These are phyloP conservation scores for Avicennia marina DNA, from an alignment of 257 asterid genomes.

Conservation along the genomic window DNA sequence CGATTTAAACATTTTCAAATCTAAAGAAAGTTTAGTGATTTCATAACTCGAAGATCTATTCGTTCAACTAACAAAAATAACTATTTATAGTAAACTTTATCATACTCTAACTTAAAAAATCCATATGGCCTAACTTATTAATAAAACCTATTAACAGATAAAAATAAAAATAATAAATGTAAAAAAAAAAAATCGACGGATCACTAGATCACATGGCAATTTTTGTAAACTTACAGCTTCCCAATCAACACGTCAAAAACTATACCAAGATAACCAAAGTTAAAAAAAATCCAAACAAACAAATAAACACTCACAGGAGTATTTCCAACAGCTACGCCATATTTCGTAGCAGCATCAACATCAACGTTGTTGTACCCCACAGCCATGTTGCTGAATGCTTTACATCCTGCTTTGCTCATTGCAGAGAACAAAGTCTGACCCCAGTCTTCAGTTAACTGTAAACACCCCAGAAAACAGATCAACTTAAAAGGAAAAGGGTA, in stretches of 20 bases:
- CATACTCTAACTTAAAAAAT: no score
- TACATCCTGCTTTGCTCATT: constrained; percentile 91
- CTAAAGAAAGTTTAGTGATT: no score
- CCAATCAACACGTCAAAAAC: background rate
- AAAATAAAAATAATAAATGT: no score
- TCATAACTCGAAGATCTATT: no score
- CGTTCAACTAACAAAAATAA: no score
- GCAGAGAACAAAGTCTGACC: constrained; percentile 83
- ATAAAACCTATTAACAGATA: no score
- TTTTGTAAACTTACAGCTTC: no score
- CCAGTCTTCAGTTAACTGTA: constrained; percentile 92
- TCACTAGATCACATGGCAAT: no score
- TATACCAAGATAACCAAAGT: background rate
- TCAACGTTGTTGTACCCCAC: constrained; percentile 96
- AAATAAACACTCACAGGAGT: constrained; percentile 63
- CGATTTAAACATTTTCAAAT: no score
- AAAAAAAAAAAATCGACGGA: no score
- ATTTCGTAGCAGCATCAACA: constrained; percentile 76
- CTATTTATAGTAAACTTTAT: no score
- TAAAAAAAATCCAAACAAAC: background rate
- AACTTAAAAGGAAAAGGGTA: background rate
- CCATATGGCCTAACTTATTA: no score
- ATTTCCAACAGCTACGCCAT: constrained; percentile 94
- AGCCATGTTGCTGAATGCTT: constrained; percentile 97
- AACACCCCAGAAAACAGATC: constrained; percentile 10